These are phyloP conservation scores for Noccaea caerulescens DNA, from an alignment of 345 rosid species.

Conservation along the genomic window DNA sequence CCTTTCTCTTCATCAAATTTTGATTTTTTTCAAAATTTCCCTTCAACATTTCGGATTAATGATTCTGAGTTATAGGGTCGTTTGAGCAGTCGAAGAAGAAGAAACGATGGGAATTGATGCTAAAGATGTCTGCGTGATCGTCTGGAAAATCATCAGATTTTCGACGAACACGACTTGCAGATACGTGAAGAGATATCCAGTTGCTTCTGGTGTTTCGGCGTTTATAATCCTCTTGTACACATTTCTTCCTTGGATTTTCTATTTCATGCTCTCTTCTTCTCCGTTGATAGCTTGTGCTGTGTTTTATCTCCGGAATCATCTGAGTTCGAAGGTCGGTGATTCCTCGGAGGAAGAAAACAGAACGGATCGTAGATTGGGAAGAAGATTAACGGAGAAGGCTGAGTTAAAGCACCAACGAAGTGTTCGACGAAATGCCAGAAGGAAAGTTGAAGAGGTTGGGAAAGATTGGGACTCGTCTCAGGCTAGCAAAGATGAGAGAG, in stretches of 20 bases:
- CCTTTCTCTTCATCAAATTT: not conserved
- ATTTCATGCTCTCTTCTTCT: conserved; percentile 52
- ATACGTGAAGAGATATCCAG: conserved; percentile 54
- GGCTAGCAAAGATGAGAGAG: conserved; percentile 37
- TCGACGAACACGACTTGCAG: conserved; percentile 42
- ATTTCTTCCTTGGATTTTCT: conserved; percentile 63
- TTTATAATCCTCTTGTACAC: conserved; percentile 51
- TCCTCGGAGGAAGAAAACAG: conserved; percentile 30
- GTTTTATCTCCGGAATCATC: conserved; percentile 41
- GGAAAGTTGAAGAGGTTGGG: conserved; percentile 46
- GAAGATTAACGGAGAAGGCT: conserved; percentile 29
- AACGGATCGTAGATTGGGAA: conserved; percentile 12
- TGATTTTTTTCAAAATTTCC: not conserved
- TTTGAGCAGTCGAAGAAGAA: conserved; percentile 3
- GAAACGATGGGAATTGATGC: conserved; percentile 52
- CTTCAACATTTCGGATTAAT: not conserved
- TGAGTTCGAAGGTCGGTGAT: conserved; percentile 15
- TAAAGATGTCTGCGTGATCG: conserved; percentile 49
- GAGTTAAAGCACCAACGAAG: conserved; percentile 49
- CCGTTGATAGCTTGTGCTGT: conserved; percentile 53
- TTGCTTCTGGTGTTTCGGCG: conserved; percentile 45
- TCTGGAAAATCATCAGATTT: conserved; percentile 49
- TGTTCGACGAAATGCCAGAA: conserved; percentile 55
- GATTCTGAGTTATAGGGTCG: conserved; percentile 20
- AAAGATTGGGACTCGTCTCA: conserved; percentile 47